phyloP scores from a whole-genome alignment of 1,284 basidiomycete species.

The Schizophyllum amplum region DNA sequence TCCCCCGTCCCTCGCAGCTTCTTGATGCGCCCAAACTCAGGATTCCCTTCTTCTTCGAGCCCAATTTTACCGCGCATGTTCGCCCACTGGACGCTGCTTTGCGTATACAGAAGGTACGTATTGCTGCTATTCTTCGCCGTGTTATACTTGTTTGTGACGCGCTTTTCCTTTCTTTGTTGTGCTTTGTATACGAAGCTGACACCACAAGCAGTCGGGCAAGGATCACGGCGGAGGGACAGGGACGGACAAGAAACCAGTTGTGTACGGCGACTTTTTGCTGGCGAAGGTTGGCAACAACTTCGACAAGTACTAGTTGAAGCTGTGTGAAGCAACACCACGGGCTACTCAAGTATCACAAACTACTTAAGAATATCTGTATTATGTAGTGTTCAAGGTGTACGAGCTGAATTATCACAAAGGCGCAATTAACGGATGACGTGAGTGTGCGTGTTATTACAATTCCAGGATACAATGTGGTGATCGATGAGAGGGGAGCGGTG shows the following conservation, averaged over 20 bases:
- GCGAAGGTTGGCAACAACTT: slow-evolving; percentile 71
- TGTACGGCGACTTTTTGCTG: slow-evolving; percentile 71
- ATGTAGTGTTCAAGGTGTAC: too few relatives aligned
- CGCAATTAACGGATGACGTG: too few relatives aligned
- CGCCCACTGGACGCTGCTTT: slow-evolving; percentile 49
- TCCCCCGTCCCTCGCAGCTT: too few relatives aligned
- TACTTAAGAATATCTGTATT: too few relatives aligned
- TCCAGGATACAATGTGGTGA: too few relatives aligned
- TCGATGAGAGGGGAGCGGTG: too few relatives aligned
- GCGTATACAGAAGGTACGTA: slow-evolving; percentile 28
- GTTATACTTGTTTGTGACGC: not conserved
- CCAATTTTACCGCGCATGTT: slow-evolving; percentile 64
- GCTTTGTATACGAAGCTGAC: too few relatives aligned
- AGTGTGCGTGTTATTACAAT: too few relatives aligned
- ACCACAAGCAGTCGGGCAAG: slow-evolving; percentile 3
- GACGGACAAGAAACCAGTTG: slow-evolving; percentile 35
- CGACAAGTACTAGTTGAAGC: slow-evolving; percentile 18
- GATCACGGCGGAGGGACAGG: slow-evolving; percentile 10
- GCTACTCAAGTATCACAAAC: too few relatives aligned
- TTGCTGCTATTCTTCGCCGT: not conserved
- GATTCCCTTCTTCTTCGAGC: slow-evolving; percentile 84
- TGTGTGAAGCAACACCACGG: too few relatives aligned
- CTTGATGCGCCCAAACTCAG: slow-evolving; percentile 26
- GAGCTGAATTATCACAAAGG: too few relatives aligned
- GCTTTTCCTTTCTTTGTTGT: not conserved